phyloP scores from a whole-genome alignment of 1,139 yeast genomes.

The Pichia kudriavzevii region DNA sequence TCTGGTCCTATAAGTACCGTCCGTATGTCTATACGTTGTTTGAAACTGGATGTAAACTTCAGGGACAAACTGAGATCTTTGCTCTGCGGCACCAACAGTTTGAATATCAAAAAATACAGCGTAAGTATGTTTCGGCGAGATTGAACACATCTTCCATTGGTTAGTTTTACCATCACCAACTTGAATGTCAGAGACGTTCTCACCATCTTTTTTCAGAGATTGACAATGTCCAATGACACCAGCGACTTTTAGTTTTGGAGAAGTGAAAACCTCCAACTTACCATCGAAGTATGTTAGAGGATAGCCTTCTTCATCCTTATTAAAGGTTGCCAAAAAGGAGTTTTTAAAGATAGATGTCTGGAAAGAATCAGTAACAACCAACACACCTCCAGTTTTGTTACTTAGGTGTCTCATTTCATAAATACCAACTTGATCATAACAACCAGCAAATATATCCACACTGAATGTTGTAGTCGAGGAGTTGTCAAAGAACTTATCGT shows the following conservation, averaged over 20 bases:
- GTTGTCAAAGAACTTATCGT: constrained; percentile 34
- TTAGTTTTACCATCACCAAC: constrained; percentile 91
- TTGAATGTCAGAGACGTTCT: constrained; percentile 83
- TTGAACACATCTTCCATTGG: constrained; percentile 75
- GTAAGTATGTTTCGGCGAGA: constrained; percentile 81
- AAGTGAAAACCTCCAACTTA: constrained; percentile 77
- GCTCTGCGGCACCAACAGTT: constrained; percentile 33
- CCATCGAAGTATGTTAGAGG: constrained; percentile 85
- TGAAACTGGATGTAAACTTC: constrained; percentile 62
- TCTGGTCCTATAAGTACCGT: constrained; percentile 77
- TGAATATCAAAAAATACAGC: constrained; percentile 84
- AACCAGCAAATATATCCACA: constrained; percentile 92
- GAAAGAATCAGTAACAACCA: constrained; percentile 88
- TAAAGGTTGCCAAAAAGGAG: constrained; percentile 79
- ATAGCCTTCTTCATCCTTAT: constrained; percentile 79
- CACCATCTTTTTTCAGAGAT: constrained; percentile 51
- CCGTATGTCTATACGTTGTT: constrained; percentile 72
- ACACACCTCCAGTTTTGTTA: constrained; percentile 88
- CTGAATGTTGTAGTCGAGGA: constrained; percentile 65
- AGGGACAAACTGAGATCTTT: constrained; percentile 33
- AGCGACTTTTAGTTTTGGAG: constrained; percentile 80
- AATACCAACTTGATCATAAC: constrained; percentile 97
- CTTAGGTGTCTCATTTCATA: constrained; percentile 90
- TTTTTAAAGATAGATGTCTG: constrained; percentile 95
- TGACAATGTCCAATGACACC: constrained; percentile 94